Percentiles rank a stretch among this genome's conserved stretches.
phyloP scores from a whole-genome alignment of 2,329 filamentous ascomycete genomes.

The Colletotrichum sp. region DNA sequence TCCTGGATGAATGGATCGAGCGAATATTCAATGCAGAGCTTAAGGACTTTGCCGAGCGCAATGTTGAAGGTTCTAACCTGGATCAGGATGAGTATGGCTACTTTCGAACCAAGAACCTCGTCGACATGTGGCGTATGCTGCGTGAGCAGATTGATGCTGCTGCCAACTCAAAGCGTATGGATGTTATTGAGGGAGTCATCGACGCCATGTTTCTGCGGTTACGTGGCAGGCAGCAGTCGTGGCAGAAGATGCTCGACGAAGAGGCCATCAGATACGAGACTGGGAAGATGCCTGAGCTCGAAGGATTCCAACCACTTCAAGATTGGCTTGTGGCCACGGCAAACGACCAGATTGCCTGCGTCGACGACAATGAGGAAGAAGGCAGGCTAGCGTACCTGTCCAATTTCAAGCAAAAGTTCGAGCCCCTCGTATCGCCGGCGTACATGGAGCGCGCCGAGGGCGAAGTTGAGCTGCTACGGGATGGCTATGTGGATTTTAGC shows the following conservation, averaged over 20 bases:
- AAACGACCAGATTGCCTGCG: constrained; percentile 98
- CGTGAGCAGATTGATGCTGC: constrained; percentile 90
- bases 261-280: constrained; percentile 78
- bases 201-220: constrained; percentile 94
- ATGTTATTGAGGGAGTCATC: constrained; percentile 93
- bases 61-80: constrained; percentile 74
- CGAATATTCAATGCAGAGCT: constrained; percentile 85
- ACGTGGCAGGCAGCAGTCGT: constrained; percentile 80
- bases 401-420: constrained; percentile 84
- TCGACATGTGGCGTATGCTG: constrained; percentile 97
- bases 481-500: constrained; percentile 93
- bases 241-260: constrained; percentile 87
- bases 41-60: constrained; percentile 80
- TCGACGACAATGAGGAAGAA: constrained; percentile 86
- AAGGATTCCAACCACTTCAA: constrained; percentile 79
- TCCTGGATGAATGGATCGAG: constrained; percentile 97
- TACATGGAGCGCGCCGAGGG: constrained; percentile 77
- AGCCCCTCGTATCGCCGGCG: constrained; percentile 77
- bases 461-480: constrained; percentile 78
- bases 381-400: constrained; percentile 81
- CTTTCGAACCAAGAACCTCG: constrained; percentile 88
- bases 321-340: constrained; percentile 97
- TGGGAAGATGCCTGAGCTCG: constrained; percentile 57
- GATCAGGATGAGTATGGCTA: constrained; percentile 89
- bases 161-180: constrained; percentile 81